Evolutionary conservation across 192 early-diverging fungal species (phyloP).

Genomic region (Rhizophagus clarus): DNA sequence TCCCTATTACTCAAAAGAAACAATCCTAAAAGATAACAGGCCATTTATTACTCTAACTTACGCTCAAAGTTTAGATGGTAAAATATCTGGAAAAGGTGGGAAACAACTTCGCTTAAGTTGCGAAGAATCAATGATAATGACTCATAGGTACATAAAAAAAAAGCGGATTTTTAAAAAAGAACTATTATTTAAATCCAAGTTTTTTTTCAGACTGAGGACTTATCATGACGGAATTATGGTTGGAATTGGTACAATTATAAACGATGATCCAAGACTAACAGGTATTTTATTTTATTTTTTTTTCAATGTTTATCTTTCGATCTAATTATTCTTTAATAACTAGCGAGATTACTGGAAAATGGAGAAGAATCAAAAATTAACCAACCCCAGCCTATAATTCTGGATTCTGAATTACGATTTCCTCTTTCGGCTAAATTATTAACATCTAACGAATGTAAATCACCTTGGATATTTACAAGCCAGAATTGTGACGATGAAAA

Average conservation of each 20-base stretch:
- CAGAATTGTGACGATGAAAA: conserved; percentile 34
- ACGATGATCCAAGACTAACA: conserved; percentile 80
- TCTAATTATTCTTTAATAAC: neutral
- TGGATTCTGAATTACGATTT: conserved; percentile 72
- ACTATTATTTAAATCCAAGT: neutral
- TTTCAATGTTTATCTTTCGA: neutral
- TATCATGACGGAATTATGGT: conserved; percentile 84
- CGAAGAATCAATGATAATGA: conserved; percentile 75
- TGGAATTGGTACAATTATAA: conserved; percentile 79
- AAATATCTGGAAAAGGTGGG: conserved; percentile 60
- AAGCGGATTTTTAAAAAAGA: neutral
- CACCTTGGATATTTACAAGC: conserved; percentile 62
- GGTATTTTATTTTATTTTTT: conserved; percentile 27
- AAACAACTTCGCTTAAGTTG: conserved; percentile 72
- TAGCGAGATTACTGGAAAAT: conserved; percentile 29
- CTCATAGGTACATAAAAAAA: conserved; percentile 60
- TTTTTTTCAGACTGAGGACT: conserved; percentile 56
- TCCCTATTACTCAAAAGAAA: neutral
- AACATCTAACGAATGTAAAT: conserved; percentile 31
- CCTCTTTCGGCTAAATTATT: conserved; percentile 63
- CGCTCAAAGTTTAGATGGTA: conserved; percentile 89
- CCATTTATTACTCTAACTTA: conserved; percentile 82
- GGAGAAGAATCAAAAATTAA: conserved; percentile 17
- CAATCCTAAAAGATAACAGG: neutral
- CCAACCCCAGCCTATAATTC: conserved; percentile 77